Evolutionary conservation across 768 basidiomycete species (phyloP).

Genomic region (Boletus bicolor): DNA sequence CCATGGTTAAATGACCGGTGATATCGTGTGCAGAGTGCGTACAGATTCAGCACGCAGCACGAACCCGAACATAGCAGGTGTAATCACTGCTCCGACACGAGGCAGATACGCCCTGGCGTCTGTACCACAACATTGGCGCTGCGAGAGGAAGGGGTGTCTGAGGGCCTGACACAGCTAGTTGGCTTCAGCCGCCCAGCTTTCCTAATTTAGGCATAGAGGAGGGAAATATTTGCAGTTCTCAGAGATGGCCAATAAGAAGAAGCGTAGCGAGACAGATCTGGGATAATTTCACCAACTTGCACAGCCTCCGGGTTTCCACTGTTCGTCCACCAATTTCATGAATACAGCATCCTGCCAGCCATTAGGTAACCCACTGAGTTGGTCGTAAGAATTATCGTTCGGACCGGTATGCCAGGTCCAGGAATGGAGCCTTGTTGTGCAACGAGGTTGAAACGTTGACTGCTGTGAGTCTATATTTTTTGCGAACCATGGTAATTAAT

Average conservation of each 20-base stretch:
- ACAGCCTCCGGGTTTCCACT: not conserved
- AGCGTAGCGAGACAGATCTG: not conserved
- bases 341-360: constrained; percentile 20
- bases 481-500: not conserved
- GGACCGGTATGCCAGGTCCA: not conserved
- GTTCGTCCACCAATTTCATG: constrained; percentile 2
- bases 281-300: not conserved
- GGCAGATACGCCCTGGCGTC: constrained; percentile 31
- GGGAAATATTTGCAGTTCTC: constrained; percentile 3
- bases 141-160: constrained; percentile 20
- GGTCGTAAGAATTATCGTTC: not conserved
- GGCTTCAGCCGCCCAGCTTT: constrained; percentile 6
- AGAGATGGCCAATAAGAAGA: not conserved
- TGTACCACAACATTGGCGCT: constrained; percentile 21
- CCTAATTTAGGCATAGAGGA: constrained; percentile 9
- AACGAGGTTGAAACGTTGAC: constrained; percentile 9
- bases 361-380: constrained; percentile 2
- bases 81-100: constrained; percentile 14
- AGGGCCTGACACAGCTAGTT: constrained; percentile 10
- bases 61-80: not conserved
- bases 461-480: not conserved
- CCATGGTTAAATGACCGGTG: not conserved
- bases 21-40: constrained; percentile 8
- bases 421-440: not conserved
- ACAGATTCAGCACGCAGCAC: not conserved